Percentiles rank a stretch among this genome's conserved stretches.
These are phyloP conservation scores for Rhodamnia rubescens DNA, from an alignment of 345 rosid species.

Conservation along the genomic window DNA sequence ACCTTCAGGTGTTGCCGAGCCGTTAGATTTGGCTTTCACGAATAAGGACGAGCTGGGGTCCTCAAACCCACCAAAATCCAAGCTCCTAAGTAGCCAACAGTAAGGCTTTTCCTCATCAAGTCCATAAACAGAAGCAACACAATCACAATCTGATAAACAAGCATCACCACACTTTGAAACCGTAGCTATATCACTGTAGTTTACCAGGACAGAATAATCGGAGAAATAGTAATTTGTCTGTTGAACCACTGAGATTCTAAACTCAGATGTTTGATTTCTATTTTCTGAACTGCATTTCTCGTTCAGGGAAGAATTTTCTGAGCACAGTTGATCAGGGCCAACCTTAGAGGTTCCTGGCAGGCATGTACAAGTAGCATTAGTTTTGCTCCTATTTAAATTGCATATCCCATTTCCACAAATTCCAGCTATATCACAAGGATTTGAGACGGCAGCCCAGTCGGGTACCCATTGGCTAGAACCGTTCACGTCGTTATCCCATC, in stretches of 20 bases:
- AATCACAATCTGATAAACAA: slow-evolving; percentile 66
- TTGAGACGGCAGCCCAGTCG: slow-evolving; percentile 89
- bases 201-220: slow-evolving; percentile 43
- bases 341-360: slow-evolving; percentile 51
- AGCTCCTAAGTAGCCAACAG: slow-evolving; percentile 67
- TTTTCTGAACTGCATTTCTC: slow-evolving; percentile 29
- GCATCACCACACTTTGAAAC: slow-evolving; percentile 62
- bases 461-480: slow-evolving; percentile 79
- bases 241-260: slow-evolving; percentile 46
- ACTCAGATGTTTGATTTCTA: slow-evolving; percentile 16
- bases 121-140: slow-evolving; percentile 83
- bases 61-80: slow-evolving; percentile 73
- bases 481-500: slow-evolving; percentile 75
- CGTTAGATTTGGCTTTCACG: slow-evolving; percentile 46
- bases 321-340: slow-evolving; percentile 26
- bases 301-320: slow-evolving; percentile 30
- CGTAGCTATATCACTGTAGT: slow-evolving; percentile 48
- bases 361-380: slow-evolving; percentile 64
- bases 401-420: slow-evolving; percentile 83
- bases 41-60: slow-evolving; percentile 76
- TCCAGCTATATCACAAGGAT: slow-evolving; percentile 83
- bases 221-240: slow-evolving; percentile 77
- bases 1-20: slow-evolving; percentile 8
- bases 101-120: slow-evolving; percentile 82
- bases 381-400: slow-evolving; percentile 53